Evolutionary conservation across 2,329 filamentous ascomycete genomes (phyloP), one percentile per base, ranked within the genome.

Genomic region (Stemphylium vesicarium): DNA sequence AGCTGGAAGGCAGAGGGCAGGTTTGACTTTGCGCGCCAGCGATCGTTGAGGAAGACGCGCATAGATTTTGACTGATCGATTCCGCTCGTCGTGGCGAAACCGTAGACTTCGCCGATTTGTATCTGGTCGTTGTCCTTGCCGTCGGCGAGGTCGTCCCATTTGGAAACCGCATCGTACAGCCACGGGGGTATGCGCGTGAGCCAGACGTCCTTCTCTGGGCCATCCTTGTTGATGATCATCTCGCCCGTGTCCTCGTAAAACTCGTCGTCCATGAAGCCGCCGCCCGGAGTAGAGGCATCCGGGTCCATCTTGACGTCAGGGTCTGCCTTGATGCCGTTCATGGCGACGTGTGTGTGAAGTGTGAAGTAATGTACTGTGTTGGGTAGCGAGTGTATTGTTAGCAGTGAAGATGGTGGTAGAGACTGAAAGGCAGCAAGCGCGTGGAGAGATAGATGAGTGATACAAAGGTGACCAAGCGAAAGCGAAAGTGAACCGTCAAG

Each of bases 1-100:
- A 98, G 79, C 63, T 91, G 85, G 77, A 97, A 99, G 70, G 96
- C 92, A 70, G 91, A 91, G 10, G 93, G 92, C n/a, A 97, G 82
- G 4, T 83, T 79, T 64, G 88, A 84, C 72, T 96, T 92, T 59
- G 86, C 82, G 7, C 84, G 80, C 45, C 88, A 80, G 46, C 86
- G 82, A 18, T 82, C 82, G 66, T 83, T 80, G 38, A 96, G 82
- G 59, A 92, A 84, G 78, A 88, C 72, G 63, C 83, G 83, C 71
- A 96, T 89, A 73, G 88, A 69, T 43, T 63, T 59, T 22, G 60
- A 56, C 44, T 69, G 66, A 49, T 64, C 62, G 45, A 72, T 66
- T n/a, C 64, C 61, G 18, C 64, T 58, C n/a, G 62, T 68, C 36
- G 58, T 68, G 33, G 62, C 56, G 44, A 75, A 66, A 13, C 61